phyloP scores from a whole-genome alignment of 208 protist species.

The Novymonas esmeraldas region DNA sequence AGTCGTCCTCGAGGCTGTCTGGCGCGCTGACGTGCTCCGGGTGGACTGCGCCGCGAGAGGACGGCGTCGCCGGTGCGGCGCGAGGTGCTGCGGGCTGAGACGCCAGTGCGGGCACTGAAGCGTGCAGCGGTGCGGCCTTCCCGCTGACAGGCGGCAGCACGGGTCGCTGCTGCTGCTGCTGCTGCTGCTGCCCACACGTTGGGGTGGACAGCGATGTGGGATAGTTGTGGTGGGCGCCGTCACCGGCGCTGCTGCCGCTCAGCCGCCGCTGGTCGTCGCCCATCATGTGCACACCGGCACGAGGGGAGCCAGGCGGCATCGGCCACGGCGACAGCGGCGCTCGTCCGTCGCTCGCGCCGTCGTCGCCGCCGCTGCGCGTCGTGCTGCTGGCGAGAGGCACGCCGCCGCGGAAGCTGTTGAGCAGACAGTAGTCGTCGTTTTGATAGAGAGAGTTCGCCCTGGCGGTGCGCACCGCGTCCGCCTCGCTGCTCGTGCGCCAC shows the following conservation, averaged over 20 bases:
- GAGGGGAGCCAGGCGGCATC: neutral
- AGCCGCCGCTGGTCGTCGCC: neutral
- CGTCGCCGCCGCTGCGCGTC: neutral
- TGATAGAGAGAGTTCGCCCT: constrained; percentile 9
- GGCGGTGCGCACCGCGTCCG: neutral
- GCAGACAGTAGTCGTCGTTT: constrained; percentile 19
- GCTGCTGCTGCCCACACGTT: neutral
- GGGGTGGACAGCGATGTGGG: neutral
- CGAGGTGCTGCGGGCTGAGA: neutral
- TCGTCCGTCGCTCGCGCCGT: neutral
- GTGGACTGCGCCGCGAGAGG: too few relatives aligned
- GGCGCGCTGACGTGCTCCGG: neutral
- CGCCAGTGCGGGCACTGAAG: too few relatives aligned
- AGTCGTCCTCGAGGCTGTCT: neutral
- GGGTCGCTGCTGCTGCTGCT: neutral
- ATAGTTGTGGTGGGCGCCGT: neutral
- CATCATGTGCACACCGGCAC: neutral
- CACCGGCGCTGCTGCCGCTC: neutral
- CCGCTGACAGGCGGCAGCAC: neutral
- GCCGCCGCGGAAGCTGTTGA: constrained; percentile 22
- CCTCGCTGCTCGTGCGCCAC: neutral
- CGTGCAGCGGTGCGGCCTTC: too few relatives aligned
- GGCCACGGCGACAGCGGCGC: neutral
- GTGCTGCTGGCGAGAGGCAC: neutral
- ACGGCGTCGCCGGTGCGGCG: neutral